Conservation (phyloP, 805 yeast genomes). For the Saccharomycopsis malanga region DNA sequence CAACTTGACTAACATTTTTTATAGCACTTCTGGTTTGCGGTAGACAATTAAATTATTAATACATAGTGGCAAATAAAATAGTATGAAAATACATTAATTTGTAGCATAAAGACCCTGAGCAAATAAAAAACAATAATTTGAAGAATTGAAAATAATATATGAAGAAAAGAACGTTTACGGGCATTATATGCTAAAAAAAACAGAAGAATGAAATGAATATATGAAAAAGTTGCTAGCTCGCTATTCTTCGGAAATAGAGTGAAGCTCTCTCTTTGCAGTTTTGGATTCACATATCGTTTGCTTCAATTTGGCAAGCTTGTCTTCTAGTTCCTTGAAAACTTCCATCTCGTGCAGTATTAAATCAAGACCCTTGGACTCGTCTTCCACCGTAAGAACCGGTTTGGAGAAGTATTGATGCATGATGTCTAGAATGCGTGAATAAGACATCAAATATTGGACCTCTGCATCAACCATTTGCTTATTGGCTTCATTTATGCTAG, state of each 20-base stretch:
- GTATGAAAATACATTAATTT: too few species aligned
- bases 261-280: background rate
- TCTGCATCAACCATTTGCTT: constrained; percentile 8
- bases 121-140: too few species aligned
- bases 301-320: constrained; percentile 1
- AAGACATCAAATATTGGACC: constrained; percentile 12
- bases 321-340: constrained; percentile 9
- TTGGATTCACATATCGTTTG: background rate
- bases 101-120: too few species aligned
- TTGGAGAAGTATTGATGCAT: constrained; percentile 18
- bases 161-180: background rate
- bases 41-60: too few species aligned
- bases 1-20: too few species aligned
- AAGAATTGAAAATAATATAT: too few species aligned
- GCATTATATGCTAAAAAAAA: background rate
- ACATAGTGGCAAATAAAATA: too few species aligned
- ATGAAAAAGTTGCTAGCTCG: too few species aligned
- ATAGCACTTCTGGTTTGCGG: too few species aligned
- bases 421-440: constrained; percentile 10
- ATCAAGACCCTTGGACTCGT: constrained; percentile 17
- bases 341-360: constrained; percentile 15
- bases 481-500: background rate
- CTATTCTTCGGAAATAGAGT: background rate
- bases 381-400: constrained; percentile 14
- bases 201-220: too few species aligned